These are phyloP conservation scores for Brassica cretica DNA, from an alignment of 345 rosid genomes.

Conservation along the genomic window DNA sequence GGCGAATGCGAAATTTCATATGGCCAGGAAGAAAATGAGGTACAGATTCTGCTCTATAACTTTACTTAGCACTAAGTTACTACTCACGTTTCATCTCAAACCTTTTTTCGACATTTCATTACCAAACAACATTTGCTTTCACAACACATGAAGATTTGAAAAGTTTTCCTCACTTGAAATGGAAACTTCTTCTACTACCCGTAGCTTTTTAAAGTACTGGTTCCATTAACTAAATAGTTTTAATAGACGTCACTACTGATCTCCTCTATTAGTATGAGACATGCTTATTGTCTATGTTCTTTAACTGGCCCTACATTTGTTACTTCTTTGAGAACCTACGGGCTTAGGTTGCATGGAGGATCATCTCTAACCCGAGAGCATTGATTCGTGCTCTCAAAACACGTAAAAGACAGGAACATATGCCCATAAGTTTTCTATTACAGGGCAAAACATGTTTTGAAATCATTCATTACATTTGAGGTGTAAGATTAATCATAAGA, in stretches of 20 bases:
- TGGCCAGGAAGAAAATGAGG: conserved; percentile 34
- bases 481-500: conserved; percentile 33
- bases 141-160: conserved; percentile 31
- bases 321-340: conserved; percentile 31
- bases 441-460: conserved; percentile 5
- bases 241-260: conserved; percentile 30
- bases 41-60: conserved; percentile 33
- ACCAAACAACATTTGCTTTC: conserved; percentile 20
- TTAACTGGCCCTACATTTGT: conserved; percentile 34
- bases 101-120: conserved; percentile 20
- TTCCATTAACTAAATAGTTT: conserved; percentile 31
- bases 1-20: conserved; percentile 23
- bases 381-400: conserved; percentile 28
- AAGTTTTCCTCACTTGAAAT: conserved; percentile 31
- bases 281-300: conserved; percentile 31
- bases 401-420: conserved; percentile 1
- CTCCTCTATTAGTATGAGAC: conserved; percentile 26
- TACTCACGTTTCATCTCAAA: conserved; percentile 15
- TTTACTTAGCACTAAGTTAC: conserved; percentile 28
- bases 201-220: conserved; percentile 27
- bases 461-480: conserved; percentile 24
- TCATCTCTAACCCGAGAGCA: conserved; percentile 18
- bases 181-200: conserved; percentile 40
- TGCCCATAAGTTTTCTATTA: conserved; percentile 35
- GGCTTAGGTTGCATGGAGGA: background rate